Percentiles rank a stretch among this genome's conserved stretches.
Conservation (phyloP, 371 early-diverging fungal species). For the Actinomortierella ambigua region DNA sequence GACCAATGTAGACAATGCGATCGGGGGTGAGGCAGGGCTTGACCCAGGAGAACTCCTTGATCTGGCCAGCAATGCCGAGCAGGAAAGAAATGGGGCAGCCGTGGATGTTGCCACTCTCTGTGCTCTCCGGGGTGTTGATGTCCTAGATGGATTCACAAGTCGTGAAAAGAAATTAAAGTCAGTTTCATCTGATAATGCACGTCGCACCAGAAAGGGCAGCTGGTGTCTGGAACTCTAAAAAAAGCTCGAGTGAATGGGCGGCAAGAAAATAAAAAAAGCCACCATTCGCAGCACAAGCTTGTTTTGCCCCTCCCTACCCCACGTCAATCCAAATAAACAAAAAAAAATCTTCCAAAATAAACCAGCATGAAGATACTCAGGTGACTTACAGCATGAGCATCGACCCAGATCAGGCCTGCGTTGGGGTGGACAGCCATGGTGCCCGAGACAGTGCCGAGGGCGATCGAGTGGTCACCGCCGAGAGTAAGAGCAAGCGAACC, state of each 20-base stretch:
- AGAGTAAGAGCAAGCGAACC: conserved; percentile 88
- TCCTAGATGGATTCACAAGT: conserved; percentile 55
- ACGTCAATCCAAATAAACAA: too few species aligned
- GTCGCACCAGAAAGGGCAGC: neutral
- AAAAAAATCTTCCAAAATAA: neutral
- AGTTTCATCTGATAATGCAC: neutral
- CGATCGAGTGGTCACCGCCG: conserved; percentile 97
- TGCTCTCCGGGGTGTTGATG: conserved; percentile 93
- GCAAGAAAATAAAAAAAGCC: conserved; percentile 6
- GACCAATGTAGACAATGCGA: conserved; percentile 93
- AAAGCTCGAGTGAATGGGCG: conserved; percentile 1
- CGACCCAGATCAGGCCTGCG: conserved; percentile 95
- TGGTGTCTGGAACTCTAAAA: neutral
- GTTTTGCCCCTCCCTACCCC: too few species aligned
- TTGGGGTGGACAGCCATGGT: conserved; percentile 79
- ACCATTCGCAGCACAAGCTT: too few species aligned
- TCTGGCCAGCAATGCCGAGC: conserved; percentile 76
- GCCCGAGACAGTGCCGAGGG: conserved; percentile 90
- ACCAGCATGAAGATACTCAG: neutral
- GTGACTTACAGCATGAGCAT: conserved; percentile 90
- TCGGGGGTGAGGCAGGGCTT: conserved; percentile 76
- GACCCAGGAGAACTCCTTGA: conserved; percentile 85
- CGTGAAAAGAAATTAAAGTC: neutral
- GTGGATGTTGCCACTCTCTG: conserved; percentile 93
- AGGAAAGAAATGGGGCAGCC: conserved; percentile 95